Evolutionary conservation across 441 rosid genomes (phyloP).

Genomic region (Hura crepitans): DNA sequence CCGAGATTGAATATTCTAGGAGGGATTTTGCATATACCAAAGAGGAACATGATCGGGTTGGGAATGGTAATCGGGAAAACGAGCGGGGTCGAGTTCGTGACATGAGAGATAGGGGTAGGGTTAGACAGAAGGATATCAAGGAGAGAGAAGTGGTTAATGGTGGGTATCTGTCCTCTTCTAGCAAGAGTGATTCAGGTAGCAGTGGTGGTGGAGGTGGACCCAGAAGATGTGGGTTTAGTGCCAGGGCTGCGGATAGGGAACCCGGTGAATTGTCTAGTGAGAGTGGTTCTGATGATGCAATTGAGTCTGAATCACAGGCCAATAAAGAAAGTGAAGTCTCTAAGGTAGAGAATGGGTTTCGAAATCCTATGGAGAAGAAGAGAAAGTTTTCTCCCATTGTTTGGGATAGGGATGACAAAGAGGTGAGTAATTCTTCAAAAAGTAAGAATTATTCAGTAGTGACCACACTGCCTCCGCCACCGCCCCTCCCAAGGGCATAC

Average conservation of each 20-base stretch:
- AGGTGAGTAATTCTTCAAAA: slow-evolving; percentile 34
- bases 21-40: slow-evolving; percentile 43
- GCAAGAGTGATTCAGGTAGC: slow-evolving; percentile 60
- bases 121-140: slow-evolving; percentile 57
- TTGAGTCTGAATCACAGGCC: slow-evolving; percentile 42
- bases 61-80: slow-evolving; percentile 40
- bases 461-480: slow-evolving; percentile 54
- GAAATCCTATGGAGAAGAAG: slow-evolving; percentile 46
- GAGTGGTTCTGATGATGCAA: slow-evolving; percentile 84
- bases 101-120: slow-evolving; percentile 40
- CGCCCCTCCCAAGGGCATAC: too few relatives aligned
- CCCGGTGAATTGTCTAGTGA: slow-evolving; percentile 99
- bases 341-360: slow-evolving; percentile 29
- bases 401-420: slow-evolving; percentile 42
- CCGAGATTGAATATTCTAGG: slow-evolving; percentile 49
- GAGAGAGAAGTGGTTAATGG: slow-evolving; percentile 62
- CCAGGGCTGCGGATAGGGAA: slow-evolving; percentile 67
- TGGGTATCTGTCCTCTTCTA: slow-evolving; percentile 44
- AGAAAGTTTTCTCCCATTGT: slow-evolving; percentile 50
- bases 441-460: slow-evolving; percentile 35
- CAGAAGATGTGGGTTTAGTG: slow-evolving; percentile 34
- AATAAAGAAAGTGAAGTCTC: slow-evolving; percentile 29
- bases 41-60: slow-evolving; percentile 39
- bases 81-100: slow-evolving; percentile 36
- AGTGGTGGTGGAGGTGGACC: slow-evolving; percentile 44